Conservation (phyloP, 164 flowering plant species). For the Nymphaea colorata region DNA sequence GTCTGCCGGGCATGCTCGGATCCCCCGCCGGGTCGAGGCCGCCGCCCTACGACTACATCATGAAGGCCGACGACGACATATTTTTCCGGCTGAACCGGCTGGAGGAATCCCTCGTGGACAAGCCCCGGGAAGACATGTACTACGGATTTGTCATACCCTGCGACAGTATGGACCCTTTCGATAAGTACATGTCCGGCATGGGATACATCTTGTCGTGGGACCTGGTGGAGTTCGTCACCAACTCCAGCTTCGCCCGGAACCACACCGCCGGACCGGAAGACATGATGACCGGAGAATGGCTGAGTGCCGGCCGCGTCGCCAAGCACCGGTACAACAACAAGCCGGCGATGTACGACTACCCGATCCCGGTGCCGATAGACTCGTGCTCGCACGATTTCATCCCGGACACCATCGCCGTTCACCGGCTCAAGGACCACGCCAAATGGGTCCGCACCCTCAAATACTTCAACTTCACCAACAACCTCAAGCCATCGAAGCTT, state of each 20-base stretch:
- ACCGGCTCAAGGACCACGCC: slow-evolving; percentile 47
- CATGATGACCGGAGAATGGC: slow-evolving; percentile 57
- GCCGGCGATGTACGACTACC: slow-evolving; percentile 73
- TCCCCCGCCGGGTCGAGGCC: not conserved
- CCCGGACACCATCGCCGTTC: slow-evolving; percentile 74
- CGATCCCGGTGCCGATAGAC: slow-evolving; percentile 28
- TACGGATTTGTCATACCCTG: slow-evolving; percentile 14
- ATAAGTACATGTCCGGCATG: slow-evolving; percentile 23
- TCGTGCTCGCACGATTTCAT: slow-evolving; percentile 67
- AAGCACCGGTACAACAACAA: slow-evolving; percentile 63
- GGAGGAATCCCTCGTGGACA: slow-evolving; percentile 5
- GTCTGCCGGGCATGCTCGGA: slow-evolving; percentile 33
- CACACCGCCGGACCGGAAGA: slow-evolving; percentile 73
- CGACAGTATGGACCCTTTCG: slow-evolving; percentile 3
- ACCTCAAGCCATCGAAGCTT: slow-evolving; percentile 59
- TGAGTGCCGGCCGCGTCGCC: slow-evolving; percentile 37
- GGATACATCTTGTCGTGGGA: slow-evolving; percentile 85
- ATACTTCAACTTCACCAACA: slow-evolving; percentile 51
- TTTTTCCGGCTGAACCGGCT: slow-evolving; percentile 6
- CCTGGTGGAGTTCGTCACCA: slow-evolving; percentile 56
- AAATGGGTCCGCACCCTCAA: slow-evolving; percentile 57
- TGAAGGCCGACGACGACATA: slow-evolving; percentile 15
- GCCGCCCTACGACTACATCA: slow-evolving; percentile 10
- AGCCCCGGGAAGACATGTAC: slow-evolving; percentile 9
- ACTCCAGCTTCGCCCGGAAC: slow-evolving; percentile 41